phyloP scores from a whole-genome alignment of 2,329 filamentous ascomycete species.

The Knufia petricola region DNA sequence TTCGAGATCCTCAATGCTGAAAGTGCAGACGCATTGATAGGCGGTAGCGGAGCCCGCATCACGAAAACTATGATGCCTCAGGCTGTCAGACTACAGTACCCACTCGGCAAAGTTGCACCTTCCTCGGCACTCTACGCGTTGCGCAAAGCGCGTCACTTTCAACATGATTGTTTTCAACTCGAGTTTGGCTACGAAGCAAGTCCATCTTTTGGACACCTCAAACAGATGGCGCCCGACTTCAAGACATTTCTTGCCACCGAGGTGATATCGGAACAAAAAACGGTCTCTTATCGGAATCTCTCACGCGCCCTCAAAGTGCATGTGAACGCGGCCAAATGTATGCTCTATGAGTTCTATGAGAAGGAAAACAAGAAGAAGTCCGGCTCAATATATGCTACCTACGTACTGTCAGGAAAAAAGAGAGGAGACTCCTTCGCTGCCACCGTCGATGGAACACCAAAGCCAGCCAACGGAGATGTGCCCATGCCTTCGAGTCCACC shows the following conservation, averaged over 20 bases:
- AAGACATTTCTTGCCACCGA: slow-evolving; percentile 64
- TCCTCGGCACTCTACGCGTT: slow-evolving; percentile 5
- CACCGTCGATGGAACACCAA: slow-evolving; percentile 12
- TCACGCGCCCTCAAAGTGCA: slow-evolving; percentile 76
- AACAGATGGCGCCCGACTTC: slow-evolving; percentile 43
- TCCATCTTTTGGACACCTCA: slow-evolving; percentile 1
- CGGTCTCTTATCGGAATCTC: slow-evolving; percentile 71
- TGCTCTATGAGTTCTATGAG: slow-evolving; percentile 76
- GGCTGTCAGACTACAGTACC: no score
- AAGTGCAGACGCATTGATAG: no score
- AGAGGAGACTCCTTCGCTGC: slow-evolving; percentile 26
- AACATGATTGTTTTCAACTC: background rate
- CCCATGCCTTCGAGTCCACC: slow-evolving; percentile 51
- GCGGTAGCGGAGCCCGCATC: no score
- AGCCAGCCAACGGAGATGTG: slow-evolving; percentile 55
- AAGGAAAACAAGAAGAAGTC: slow-evolving; percentile 66
- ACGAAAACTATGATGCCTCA: no score
- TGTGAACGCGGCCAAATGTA: slow-evolving; percentile 80
- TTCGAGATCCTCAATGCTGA: no score
- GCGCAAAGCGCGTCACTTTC: background rate
- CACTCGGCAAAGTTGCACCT: background rate
- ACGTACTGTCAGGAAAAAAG: slow-evolving; percentile 67
- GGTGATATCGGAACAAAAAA: slow-evolving; percentile 64
- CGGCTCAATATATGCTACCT: slow-evolving; percentile 79
- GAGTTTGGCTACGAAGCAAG: background rate